These are phyloP conservation scores for Plantago rigida DNA, from an alignment of 305 asterid species.

Conservation along the genomic window DNA sequence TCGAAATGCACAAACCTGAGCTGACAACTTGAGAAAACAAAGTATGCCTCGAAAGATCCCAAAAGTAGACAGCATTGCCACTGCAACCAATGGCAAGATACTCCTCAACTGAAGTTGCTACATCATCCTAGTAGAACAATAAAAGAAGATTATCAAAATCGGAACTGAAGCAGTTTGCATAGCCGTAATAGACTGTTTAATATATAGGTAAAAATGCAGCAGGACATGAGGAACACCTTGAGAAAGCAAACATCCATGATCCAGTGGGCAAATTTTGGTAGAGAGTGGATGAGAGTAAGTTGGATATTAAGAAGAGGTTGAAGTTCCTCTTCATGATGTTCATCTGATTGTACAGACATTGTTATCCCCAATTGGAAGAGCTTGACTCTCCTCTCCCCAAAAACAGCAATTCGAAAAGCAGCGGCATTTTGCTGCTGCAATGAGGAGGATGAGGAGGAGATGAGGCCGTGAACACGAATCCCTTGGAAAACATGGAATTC, in stretches of 20 bases:
- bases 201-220: no score
- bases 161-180: background rate
- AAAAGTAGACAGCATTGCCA: slow-evolving; percentile 65
- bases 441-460: slow-evolving; percentile 33
- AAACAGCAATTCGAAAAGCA: slow-evolving; percentile 44
- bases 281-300: slow-evolving; percentile 40
- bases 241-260: slow-evolving; percentile 72
- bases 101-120: slow-evolving; percentile 32
- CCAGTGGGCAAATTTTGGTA: slow-evolving; percentile 75
- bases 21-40: slow-evolving; percentile 48
- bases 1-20: slow-evolving; percentile 38
- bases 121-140: slow-evolving; percentile 32
- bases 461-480: slow-evolving; percentile 79
- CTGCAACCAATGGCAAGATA: slow-evolving; percentile 75
- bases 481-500: slow-evolving; percentile 77
- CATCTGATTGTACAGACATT: slow-evolving; percentile 31
- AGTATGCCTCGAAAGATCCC: slow-evolving; percentile 45
- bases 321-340: background rate
- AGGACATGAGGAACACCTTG: slow-evolving; percentile 34
- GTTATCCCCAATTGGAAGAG: slow-evolving; percentile 36
- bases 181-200: no score
- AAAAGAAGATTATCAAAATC: slow-evolving; percentile 2
- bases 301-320: slow-evolving; percentile 24
- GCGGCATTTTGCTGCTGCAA: slow-evolving; percentile 22
- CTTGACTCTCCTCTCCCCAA: slow-evolving; percentile 88